Conservation (phyloP, 2,329 filamentous ascomycete genomes). For the Chaetomium sp. region DNA sequence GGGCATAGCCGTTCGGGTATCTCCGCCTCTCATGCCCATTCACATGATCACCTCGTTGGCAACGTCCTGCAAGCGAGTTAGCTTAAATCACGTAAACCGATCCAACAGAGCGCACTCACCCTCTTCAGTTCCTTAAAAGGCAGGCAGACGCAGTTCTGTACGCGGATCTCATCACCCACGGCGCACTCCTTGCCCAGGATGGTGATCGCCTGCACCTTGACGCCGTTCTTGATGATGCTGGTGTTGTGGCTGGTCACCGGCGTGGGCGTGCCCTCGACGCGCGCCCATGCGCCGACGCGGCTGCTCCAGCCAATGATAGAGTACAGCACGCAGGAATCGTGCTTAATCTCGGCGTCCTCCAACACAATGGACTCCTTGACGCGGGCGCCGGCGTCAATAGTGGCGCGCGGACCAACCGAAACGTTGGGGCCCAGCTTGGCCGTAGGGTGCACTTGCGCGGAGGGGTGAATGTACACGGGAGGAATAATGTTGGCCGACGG, state of each 20-base stretch:
- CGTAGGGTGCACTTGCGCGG: constrained; percentile 85
- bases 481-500: constrained; percentile 86
- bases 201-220: constrained; percentile 98
- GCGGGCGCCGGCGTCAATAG: constrained; percentile 82
- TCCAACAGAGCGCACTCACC: constrained; percentile 56
- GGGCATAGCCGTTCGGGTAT: constrained; percentile 9
- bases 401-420: constrained; percentile 86
- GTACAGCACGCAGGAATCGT: constrained; percentile 93
- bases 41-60: constrained; percentile 90
- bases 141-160: constrained; percentile 97
- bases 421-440: constrained; percentile 98
- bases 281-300: constrained; percentile 94
- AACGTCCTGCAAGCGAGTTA: constrained; percentile 64
- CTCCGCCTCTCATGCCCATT: neutral
- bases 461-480: constrained; percentile 93
- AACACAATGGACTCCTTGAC: constrained; percentile 96
- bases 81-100: neutral
- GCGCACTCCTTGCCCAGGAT: constrained; percentile 95
- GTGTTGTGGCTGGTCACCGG: constrained; percentile 86
- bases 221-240: constrained; percentile 93
- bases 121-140: constrained; percentile 98
- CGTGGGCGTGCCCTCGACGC: constrained; percentile 92
- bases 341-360: constrained; percentile 93
- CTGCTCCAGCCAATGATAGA: constrained; percentile 97
- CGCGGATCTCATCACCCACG: constrained; percentile 89